Evolutionary conservation across 2,329 filamentous ascomycete genomes (phyloP), one percentile per base, ranked within the genome.

Genomic region (Knoxdaviesia proteae): DNA sequence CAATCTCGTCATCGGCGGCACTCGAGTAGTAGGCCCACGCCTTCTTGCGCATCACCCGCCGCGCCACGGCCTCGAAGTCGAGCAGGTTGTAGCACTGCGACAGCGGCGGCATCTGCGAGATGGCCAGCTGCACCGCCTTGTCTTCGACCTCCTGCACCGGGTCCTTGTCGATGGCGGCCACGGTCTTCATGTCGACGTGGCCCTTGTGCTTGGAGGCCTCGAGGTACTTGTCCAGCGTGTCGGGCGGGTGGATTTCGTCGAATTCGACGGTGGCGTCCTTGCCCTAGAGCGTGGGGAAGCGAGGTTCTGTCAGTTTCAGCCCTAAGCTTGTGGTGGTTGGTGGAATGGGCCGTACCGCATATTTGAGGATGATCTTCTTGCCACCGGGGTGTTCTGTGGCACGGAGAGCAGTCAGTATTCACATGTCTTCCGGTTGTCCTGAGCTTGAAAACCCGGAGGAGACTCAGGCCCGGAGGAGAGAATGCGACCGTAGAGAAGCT

Each of bases 1-100:
- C 60, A 49, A 64, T 63, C 50, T 64, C 61, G 44, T 64, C 61
- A 32, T 64, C 61, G 0, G 88, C 84, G 44, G 84, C 88, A 54
- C 82, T 90, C 1, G 84, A 94, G 60, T 98, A 98, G 64, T 98
- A 98, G 31, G 82, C 90, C 90, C 90, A 98, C 0, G 88, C 88
- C 1, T 79, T 80, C 65, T 82, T 92, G 71, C 93, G 94, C 88
- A 96, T 94, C 44, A 92, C 75, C 38, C 75, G 68, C 52, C 80
- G 77, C 5, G 90, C 90, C 34, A 96, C 88, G 4, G 84, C 77
- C 67, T 98, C 90, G 58, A 98, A 98, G 62, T 98, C 90, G 63
- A 90, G 74, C 47, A 94, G 62, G 57, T 94, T 94, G 61, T 87
- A 94, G 65, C 86, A 94, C 57, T 92, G 81, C 49, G 82, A 78